Conservation (phyloP, 2,329 filamentous ascomycete genomes). For the Elsinoe batatas region DNA sequence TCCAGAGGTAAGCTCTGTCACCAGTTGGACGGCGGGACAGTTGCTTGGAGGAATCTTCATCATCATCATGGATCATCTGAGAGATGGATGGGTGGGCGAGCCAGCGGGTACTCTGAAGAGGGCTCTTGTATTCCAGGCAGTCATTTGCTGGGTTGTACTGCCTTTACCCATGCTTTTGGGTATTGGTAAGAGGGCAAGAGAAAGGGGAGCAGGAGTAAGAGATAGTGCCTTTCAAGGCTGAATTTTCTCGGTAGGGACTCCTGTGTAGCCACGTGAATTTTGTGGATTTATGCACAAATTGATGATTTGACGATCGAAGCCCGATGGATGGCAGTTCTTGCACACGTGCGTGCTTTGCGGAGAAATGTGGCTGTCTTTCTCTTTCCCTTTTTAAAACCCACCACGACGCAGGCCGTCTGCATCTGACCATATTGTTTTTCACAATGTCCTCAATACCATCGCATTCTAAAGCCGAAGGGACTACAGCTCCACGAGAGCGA, state of each 20-base stretch:
- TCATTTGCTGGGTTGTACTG: constrained; percentile 54
- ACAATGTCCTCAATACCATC: neutral
- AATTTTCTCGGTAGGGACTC: neutral
- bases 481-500: constrained; percentile 17
- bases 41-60: constrained; percentile 78
- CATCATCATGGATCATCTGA: constrained; percentile 67
- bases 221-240: neutral
- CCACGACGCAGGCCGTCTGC: neutral
- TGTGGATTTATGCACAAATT: too few relatives aligned
- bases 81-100: constrained; percentile 32
- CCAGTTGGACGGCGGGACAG: constrained; percentile 82
- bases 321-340: too few relatives aligned
- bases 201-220: neutral
- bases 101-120: constrained; percentile 55
- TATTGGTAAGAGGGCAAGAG: neutral
- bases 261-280: too few relatives aligned
- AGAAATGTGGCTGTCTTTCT: too few relatives aligned
- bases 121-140: constrained; percentile 69
- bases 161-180: constrained; percentile 62
- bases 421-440: neutral
- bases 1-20: constrained; percentile 72
- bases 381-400: too few relatives aligned
- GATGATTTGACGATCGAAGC: too few relatives aligned
- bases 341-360: too few relatives aligned
- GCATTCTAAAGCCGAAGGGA: neutral